These are phyloP conservation scores for Leccinellum luteum DNA, from an alignment of 768 basidiomycete genomes.

Conservation along the genomic window DNA sequence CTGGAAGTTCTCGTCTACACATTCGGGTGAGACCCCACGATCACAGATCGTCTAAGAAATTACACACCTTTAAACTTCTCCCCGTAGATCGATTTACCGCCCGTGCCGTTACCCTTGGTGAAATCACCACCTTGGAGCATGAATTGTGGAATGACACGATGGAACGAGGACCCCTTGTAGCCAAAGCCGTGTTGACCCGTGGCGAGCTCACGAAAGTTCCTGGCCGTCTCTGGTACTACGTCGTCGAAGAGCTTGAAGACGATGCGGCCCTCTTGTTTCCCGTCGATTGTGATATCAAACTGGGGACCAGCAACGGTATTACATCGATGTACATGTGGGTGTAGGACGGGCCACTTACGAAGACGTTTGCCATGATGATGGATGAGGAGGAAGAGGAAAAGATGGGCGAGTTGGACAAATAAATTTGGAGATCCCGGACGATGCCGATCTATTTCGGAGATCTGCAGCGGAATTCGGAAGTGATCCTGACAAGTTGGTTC, in stretches of 20 bases:
- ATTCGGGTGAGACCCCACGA: constrained; percentile 16
- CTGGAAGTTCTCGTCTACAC: constrained; percentile 79
- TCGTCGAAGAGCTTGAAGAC: constrained; percentile 86
- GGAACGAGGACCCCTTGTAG: constrained; percentile 68
- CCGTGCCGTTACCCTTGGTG: constrained; percentile 63
- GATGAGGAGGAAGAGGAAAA: neutral
- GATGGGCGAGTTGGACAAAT: neutral
- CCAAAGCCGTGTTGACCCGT: constrained; percentile 74
- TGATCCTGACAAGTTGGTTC: no score
- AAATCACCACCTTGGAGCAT: constrained; percentile 95
- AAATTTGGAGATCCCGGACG: constrained; percentile 1
- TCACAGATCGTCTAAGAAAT: neutral
- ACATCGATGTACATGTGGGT: neutral
- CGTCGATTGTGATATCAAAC: constrained; percentile 67
- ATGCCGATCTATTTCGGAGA: constrained; percentile 9
- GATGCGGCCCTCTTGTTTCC: constrained; percentile 49
- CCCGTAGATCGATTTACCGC: constrained; percentile 80
- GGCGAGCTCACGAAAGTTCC: constrained; percentile 88
- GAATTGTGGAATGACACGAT: constrained; percentile 81
- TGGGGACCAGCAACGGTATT: constrained; percentile 20
- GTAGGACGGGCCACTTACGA: neutral
- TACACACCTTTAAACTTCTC: constrained; percentile 57
- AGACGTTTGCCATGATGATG: constrained; percentile 13
- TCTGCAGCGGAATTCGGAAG: constrained; percentile 1
- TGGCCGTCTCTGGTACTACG: constrained; percentile 68